These are phyloP conservation scores for Arthrobotrys musiformis DNA, from an alignment of 2,329 filamentous ascomycete species.

Conservation along the genomic window DNA sequence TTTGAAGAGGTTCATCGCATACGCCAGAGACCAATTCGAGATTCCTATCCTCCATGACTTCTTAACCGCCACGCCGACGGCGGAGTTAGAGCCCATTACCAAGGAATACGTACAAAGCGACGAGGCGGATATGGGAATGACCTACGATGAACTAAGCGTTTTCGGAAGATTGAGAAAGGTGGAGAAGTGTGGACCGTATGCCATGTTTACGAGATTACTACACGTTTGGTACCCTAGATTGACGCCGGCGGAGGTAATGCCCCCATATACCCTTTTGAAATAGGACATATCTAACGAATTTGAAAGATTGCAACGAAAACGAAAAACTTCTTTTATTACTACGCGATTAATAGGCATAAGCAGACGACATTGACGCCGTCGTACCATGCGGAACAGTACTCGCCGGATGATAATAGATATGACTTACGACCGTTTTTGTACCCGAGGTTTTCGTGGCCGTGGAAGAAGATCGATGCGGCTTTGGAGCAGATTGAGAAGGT, in stretches of 20 bases:
- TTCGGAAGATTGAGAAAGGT: conserved; percentile 65
- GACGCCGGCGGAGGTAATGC: conserved; percentile 55
- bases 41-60: conserved; percentile 75
- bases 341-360: conserved; percentile 75
- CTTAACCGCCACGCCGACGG: conserved; percentile 71
- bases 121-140: conserved; percentile 69
- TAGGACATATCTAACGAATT: not conserved
- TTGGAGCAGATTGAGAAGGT: conserved; percentile 61
- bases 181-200: conserved; percentile 66
- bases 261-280: conserved; percentile 62
- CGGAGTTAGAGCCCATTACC: conserved; percentile 67
- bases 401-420: conserved; percentile 64
- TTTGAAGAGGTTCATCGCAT: conserved; percentile 77
- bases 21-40: conserved; percentile 70
- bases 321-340: conserved; percentile 67
- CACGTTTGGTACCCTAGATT: conserved; percentile 67
- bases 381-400: conserved; percentile 67
- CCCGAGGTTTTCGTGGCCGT: conserved; percentile 63
- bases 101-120: conserved; percentile 65
- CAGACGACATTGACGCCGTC: conserved; percentile 71
- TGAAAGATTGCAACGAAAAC: conserved; percentile 66
- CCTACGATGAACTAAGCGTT: conserved; percentile 65
- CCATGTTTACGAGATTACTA: conserved; percentile 66
- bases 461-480: conserved; percentile 63
- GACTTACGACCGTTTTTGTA: conserved; percentile 65